Evolutionary conservation across 2,329 filamentous ascomycete genomes (phyloP), one percentile per base, ranked within the genome.

Genomic region (Aureobasidium vineae): DNA sequence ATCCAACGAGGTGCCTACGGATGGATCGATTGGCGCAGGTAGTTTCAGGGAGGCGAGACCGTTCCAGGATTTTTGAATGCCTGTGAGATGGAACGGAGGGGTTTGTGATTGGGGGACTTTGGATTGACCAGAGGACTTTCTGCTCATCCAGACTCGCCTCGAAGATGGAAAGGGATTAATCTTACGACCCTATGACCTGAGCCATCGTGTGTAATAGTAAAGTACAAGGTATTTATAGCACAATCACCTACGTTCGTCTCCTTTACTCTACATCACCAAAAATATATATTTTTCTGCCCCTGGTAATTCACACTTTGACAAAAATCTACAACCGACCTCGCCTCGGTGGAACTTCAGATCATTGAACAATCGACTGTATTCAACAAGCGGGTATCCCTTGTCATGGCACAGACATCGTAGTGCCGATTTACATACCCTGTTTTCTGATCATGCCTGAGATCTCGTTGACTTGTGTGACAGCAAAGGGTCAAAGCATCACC

Each of bases 31-130:
- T 6, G 26, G 41, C 4, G n/a, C 19, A 1, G 26, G 61, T 45
- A 65, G 49, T 43, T 21, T 3, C 1, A 53, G 61, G 21, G 47
- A 64, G 19, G 23, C 49, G 26, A 53, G 50, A 36, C 47, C 61
- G 11, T 54, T 64, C 19, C 61, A 64, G 21, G 61, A 64, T 10
- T 64, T 64, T 54, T 64, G 36, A 64, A 13, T 36, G 41, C 41
- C 41, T 47, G 54, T 15, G 26, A 26, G 21, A 16, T 11, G 53
- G 53, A 38, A 43, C 15, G 36, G 15, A 43, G 10, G 53, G 36
- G 2, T 57, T 31, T 57, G 53, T 31, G n/a, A n/a, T 11, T 38
- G 13, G 36, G 23, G 10, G 21, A 40, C 23, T 31, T 31, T 57
- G 19, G 38, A 41, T 31, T 31, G 54, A n/a, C 54, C 38, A n/a